Evolutionary conservation across 192 early-diverging fungal species (phyloP).

Genomic region (Diversispora epigaea): DNA sequence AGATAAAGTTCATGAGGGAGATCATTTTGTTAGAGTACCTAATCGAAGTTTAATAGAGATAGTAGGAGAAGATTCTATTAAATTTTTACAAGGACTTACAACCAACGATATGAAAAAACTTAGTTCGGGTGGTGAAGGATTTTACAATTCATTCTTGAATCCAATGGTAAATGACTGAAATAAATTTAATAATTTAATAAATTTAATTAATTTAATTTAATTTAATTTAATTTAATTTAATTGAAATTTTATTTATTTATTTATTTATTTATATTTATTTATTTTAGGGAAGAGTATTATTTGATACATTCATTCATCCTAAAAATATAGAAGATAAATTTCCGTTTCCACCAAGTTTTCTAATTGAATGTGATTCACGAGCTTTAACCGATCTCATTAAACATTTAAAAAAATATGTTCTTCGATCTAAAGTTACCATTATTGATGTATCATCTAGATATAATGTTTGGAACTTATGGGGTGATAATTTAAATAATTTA

Average conservation of each 20-base stretch:
- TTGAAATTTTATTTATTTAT: too few species aligned
- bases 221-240: too few species aligned
- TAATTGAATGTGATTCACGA: slow-evolving; percentile 76
- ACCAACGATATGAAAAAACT: slow-evolving; percentile 83
- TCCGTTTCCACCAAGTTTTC: slow-evolving; percentile 64
- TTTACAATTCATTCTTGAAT: slow-evolving; percentile 78
- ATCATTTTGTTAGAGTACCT: slow-evolving; percentile 52
- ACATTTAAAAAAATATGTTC: slow-evolving; percentile 73
- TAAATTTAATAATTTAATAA: too few species aligned
- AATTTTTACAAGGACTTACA: slow-evolving; percentile 89
- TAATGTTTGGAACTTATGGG: slow-evolving; percentile 76
- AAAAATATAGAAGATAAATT: slow-evolving; percentile 58
- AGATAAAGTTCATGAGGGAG: too few species aligned
- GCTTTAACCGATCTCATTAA: slow-evolving; percentile 51
- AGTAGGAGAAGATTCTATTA: slow-evolving; percentile 68
- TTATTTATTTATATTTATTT: neutral
- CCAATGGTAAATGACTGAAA: slow-evolving; percentile 72
- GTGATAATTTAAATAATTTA: slow-evolving; percentile 46
- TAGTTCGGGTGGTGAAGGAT: slow-evolving; percentile 69
- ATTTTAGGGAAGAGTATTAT: slow-evolving; percentile 78
- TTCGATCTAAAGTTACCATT: slow-evolving; percentile 77
- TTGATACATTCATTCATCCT: slow-evolving; percentile 88
- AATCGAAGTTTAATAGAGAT: slow-evolving; percentile 64
- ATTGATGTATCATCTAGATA: slow-evolving; percentile 63
- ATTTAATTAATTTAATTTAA: too few species aligned